phyloP scores from a whole-genome alignment of 2,329 filamentous ascomycete species.

The Calonectria montana region DNA sequence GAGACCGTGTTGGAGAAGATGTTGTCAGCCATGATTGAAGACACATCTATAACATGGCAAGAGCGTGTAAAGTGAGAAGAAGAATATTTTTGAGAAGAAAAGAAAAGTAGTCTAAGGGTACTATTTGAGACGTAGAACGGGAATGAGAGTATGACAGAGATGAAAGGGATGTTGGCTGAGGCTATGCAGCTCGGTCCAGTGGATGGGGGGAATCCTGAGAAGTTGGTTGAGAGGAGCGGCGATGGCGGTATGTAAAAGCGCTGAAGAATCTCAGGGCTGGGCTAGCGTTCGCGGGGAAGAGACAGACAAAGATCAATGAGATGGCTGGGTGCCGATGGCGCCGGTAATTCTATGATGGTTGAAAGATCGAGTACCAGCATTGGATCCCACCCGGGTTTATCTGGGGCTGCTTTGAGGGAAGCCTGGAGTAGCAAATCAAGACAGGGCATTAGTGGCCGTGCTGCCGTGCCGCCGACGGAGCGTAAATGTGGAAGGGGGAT shows the following conservation, averaged over 20 bases:
- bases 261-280: not conserved
- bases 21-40: not conserved
- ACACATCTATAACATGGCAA: slow-evolving; percentile 8
- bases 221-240: not conserved
- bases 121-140: not conserved
- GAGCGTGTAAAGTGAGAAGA: not conserved
- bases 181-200: not conserved
- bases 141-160: not conserved
- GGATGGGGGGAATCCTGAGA: not conserved
- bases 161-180: not conserved
- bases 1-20: not conserved
- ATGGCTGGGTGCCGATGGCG: slow-evolving; percentile 1
- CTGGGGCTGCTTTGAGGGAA: slow-evolving; percentile 2
- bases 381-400: slow-evolving; percentile 12
- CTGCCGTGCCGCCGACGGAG: not conserved
- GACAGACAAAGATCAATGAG: not conserved
- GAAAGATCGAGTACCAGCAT: not conserved
- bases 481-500: not conserved
- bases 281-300: not conserved
- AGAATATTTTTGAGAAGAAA: not conserved
- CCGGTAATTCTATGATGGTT: slow-evolving; percentile 11
- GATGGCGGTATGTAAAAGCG: not conserved
- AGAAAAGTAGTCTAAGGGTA: not conserved
- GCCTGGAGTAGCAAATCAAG: not conserved
- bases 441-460: not conserved